Evolutionary conservation across 345 rosid genomes (phyloP).

Genomic region (Euphorbia tirucalli): DNA sequence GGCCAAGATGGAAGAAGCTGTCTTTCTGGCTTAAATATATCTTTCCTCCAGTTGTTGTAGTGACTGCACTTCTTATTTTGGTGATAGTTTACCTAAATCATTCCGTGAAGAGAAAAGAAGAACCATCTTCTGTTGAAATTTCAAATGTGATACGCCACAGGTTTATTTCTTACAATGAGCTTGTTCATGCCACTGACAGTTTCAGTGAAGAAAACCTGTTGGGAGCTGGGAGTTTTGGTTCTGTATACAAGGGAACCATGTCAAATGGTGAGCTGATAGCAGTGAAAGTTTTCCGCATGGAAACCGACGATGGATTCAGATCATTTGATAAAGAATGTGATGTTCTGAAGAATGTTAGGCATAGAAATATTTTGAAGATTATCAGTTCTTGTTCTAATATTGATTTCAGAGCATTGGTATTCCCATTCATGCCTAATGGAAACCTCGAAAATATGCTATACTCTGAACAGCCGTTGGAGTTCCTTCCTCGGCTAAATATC

Average conservation of each 20-base stretch:
- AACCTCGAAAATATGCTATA: neutral
- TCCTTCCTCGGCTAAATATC: neutral
- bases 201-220: slow-evolving; percentile 4
- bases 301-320: neutral
- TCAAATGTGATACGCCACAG: neutral
- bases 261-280: neutral
- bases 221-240: slow-evolving; percentile 5
- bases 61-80: neutral
- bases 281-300: neutral
- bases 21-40: neutral
- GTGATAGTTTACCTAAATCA: neutral
- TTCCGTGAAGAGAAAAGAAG: neutral
- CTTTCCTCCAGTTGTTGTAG: neutral
- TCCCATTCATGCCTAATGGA: slow-evolving; percentile 6
- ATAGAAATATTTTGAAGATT: slow-evolving; percentile 6
- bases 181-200: neutral
- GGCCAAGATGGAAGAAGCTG: neutral
- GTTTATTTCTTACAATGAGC: slow-evolving; percentile 1
- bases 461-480: neutral
- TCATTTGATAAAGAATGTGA: slow-evolving; percentile 1
- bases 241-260: neutral
- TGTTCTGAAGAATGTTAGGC: slow-evolving; percentile 1
- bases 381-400: slow-evolving; percentile 2
- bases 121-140: neutral
- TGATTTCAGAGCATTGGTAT: neutral